Base-by-base conservation (phyloP, 345 rosid genomes). In the Excoecaria cochinchinensis region DNA sequence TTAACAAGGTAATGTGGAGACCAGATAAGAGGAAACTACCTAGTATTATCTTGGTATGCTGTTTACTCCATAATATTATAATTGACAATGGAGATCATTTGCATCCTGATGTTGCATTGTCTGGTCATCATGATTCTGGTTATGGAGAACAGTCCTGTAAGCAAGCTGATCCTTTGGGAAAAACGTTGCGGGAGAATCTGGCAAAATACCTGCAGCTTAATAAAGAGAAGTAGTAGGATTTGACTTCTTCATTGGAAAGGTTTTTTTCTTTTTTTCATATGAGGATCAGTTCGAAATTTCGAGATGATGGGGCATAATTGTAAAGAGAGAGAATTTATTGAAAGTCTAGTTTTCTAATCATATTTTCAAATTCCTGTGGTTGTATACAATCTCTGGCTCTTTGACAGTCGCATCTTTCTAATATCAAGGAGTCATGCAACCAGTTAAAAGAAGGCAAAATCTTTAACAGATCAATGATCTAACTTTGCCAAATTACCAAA, bases 1-100 rank as follows among this genome's bases (percentile, higher is more conserved):
- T 92, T 51, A 90, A 87, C 89, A 91, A 91, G 80, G 97, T 92
- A 15, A 91, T 88, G 97, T 92, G 99, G 99, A 92, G 97, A 78
- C 97, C 97, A 6, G 97, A 95, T 78, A 91, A 90, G 78, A 85
- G 90, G 80, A 95, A 95, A 72, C 87, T 92, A 53, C 97, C 97
- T 1, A 91, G 99, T 77, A 88, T 92, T 25, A 90, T 95, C 70
- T 73, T 95, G 80, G 94, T 93, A 17, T 91, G 98, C 62, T 95
- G 96, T 85, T 79, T 93, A 69, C 90, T 95, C 73, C 95, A 93
- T 80, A 93, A 93, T 82, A 93, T 93, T 74, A 86, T 89, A 12
- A 84, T 95, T 60, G 97, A 95, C 67, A 77, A 71, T 52, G 92
- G 97, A 60, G 99, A 93, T 84, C 82, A 84, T 67, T 70, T 90